These are phyloP conservation scores for Cutaneotrichosporon cavernicola DNA, from an alignment of 1,284 basidiomycete genomes.

Conservation along the genomic window DNA sequence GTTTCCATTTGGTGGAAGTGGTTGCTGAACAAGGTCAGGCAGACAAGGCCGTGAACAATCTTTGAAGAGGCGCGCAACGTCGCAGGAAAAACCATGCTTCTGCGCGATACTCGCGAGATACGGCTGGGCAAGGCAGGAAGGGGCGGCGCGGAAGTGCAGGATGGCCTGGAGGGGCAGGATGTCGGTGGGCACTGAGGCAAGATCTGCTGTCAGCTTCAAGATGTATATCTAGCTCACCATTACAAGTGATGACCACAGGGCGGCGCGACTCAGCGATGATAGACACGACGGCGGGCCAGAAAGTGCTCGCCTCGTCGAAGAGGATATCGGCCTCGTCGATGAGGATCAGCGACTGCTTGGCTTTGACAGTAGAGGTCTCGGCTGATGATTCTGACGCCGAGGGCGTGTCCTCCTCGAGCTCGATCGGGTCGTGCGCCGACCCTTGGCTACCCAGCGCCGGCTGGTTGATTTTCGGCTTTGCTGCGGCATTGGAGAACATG, in stretches of 20 bases:
- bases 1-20: conserved; percentile 52
- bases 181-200: conserved; percentile 66
- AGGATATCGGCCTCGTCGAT: conserved; percentile 97
- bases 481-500: conserved; percentile 14
- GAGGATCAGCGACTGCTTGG: conserved; percentile 80
- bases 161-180: conserved; percentile 76
- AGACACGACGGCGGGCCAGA: conserved; percentile 81
- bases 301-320: conserved; percentile 83
- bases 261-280: conserved; percentile 77
- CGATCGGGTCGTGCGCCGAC: conserved; percentile 34
- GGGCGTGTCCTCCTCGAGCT: conserved; percentile 23
- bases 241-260: conserved; percentile 88
- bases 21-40: conserved; percentile 37
- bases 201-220: conserved; percentile 58
- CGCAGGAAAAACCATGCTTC: conserved; percentile 10
- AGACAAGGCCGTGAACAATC: conserved; percentile 37
- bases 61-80: conserved; percentile 35
- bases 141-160: conserved; percentile 66
- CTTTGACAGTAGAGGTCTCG: not conserved
- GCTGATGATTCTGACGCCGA: not conserved
- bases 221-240: conserved; percentile 61
- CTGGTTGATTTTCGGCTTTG: not conserved
- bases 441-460: conserved; percentile 20
- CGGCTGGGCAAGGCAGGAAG: conserved; percentile 61
- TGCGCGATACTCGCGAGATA: conserved; percentile 67